Evolutionary conservation across 495 filamentous ascomycete genomes (phyloP), one percentile per base, ranked within the genome.

Genomic region (Xylaria curta): DNA sequence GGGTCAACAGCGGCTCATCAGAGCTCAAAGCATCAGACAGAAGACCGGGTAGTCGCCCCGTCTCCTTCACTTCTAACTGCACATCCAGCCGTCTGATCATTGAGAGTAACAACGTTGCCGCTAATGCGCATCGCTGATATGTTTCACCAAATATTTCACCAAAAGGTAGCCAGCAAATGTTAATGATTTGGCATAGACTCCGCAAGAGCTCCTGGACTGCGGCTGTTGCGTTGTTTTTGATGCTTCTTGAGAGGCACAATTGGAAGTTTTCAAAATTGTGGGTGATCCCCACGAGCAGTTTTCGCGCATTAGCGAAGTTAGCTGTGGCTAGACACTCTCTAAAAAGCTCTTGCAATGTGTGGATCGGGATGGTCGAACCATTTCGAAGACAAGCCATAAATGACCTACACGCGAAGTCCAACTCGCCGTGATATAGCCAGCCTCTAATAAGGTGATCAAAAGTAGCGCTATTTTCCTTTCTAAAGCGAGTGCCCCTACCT

Each of bases 361-460:
- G 56, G 12, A 62, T 24, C 21, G 74, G 74, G 26, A 81, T 19
- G 0, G 42, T 58, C 31, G 74, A 75, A 12, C 75, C 66, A 36
- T 78, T 70, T n/a, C 75, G 76, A 12, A 85, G 63, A 38, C 75
- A 80, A 12, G 74, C 75, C 36, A 78, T 53, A 47, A 85, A 75
- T 1, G 82, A 70, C 60, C 71, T 78, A 47, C 78, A 75, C 9
- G 82, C 84, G 42, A 81, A 73, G 6, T 72, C 70, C 3, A 83
- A 36, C 36, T 79, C 70, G 53, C 72, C 70, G 49, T 82, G 82
- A 62, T 85, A 76, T 2, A 85, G 60, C 63, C 84, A 73, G 2
- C 80, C 81, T 54, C 80, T 74, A 10, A 85, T 70, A 6, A 86
- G 76, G 21, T 77, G 78, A 53, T 83, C 76, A 49, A 80, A 75